Percentiles rank a stretch among this genome's conserved stretches.
Evolutionary conservation across 2,329 filamentous ascomycete species (phyloP).

Genomic region (Hypoxylon sp.): DNA sequence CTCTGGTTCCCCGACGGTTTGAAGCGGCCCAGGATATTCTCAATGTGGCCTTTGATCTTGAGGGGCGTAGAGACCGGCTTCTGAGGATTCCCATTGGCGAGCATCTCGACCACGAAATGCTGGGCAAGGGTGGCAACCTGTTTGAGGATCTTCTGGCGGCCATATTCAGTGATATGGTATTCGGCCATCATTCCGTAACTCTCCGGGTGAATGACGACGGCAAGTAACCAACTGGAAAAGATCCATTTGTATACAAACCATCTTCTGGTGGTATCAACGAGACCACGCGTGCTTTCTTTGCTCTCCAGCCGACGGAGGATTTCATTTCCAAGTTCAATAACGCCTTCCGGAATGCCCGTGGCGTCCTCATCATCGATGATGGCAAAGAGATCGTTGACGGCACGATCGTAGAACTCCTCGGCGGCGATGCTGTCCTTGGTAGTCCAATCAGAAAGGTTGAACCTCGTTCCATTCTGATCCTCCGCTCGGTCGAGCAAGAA

Average conservation of each 20-base stretch:
- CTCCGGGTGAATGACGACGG: constrained; percentile 90
- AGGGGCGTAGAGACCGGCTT: constrained; percentile 73
- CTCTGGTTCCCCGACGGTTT: constrained; percentile 64
- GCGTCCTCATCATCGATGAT: constrained; percentile 87
- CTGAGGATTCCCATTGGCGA: constrained; percentile 69
- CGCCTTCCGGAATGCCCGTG: constrained; percentile 87
- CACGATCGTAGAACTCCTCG: constrained; percentile 89
- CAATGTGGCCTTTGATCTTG: constrained; percentile 76
- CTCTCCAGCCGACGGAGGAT: constrained; percentile 82
- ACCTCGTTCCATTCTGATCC: constrained; percentile 78
- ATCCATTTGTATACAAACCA: constrained; percentile 94
- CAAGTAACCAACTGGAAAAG: constrained; percentile 87
- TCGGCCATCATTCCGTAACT: constrained; percentile 83
- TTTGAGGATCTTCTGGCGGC: constrained; percentile 82
- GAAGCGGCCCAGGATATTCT: constrained; percentile 77
- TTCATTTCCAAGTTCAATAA: constrained; percentile 86
- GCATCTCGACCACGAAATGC: constrained; percentile 82
- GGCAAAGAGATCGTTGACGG: constrained; percentile 84
- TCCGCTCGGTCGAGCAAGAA: constrained; percentile 90
- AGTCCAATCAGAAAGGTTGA: constrained; percentile 79
- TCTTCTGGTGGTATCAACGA: constrained; percentile 79
- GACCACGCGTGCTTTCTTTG: constrained; percentile 67
- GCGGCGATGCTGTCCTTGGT: constrained; percentile 84
- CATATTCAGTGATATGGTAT: constrained; percentile 92
- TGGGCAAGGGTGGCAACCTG: constrained; percentile 86